Base-by-base conservation (phyloP, 2,329 filamentous ascomycete genomes). In the Chaetothyriales sp. region DNA sequence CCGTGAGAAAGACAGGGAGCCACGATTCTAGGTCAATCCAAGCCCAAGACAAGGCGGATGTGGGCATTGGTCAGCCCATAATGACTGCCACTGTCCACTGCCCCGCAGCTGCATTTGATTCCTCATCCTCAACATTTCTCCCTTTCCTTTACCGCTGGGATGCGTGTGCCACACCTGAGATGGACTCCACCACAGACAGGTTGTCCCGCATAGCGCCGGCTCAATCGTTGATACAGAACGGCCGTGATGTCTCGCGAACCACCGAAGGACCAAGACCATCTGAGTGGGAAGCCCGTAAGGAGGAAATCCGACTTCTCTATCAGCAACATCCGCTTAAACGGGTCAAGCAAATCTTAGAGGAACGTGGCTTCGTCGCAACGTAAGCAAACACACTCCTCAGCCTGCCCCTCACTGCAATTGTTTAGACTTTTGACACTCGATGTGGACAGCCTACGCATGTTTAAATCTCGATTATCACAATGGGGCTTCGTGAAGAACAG, bases 401-500 rank as follows among this genome's bases (percentile, higher is more conserved):
- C 44, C 44, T n/a, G n/a, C 22, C 44, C 18, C 10, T 10, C 5
- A 28, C 44, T 6, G 44, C 6, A 9, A 46, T 46, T 19, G n/a
- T 46, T 49, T 50, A 19, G 18, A 29, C 25, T 28, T 28, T n/a
- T 47, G 19, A 44, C 44, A 43, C 48, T 13, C 7, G 33, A 45
- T 48, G 40, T 20, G 33, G 22, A n/a, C 37, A 56, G 54, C 18
- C 48, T 52, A 29, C 51, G 54, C 10, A 56, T 56, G 54, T 54
- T 54, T 37, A 56, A 54, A 43, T 46, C 58, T 44, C 54, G 60
- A 29, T 55, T 60, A 9, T 54, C 56, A 44, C 54, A 56, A 51
- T 62, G 60, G 60, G 55, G 56, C 46, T 57, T 57, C 46, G 54
- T 51, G 47, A 62, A 62, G 45, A 62, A 62, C 48, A 59, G 57